Base-by-base conservation (phyloP, 108 stramenopile genomes). In the Licmophora abbreviata region DNA sequence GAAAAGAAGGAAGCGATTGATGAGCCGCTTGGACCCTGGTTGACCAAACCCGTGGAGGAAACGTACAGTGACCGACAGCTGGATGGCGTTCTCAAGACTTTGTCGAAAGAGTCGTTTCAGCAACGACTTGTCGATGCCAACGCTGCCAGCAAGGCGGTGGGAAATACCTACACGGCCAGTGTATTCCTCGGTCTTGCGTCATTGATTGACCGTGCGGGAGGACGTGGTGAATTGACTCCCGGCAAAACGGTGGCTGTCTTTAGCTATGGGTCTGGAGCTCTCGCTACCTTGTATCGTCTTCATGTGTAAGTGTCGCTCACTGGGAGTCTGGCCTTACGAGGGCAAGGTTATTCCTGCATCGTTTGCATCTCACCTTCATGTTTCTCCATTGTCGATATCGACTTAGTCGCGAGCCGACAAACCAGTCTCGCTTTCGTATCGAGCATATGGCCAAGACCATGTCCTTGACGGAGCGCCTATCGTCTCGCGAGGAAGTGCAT, bases 121-220 rank as follows among this genome's bases (percentile, higher is more conserved):
- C 35, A 65, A 55, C 65, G 74, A 34, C 43, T 92, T 17, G 44
- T 43, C 0, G 84, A 84, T 64, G 65, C 84, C 48, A 92, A 92
- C 58, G 54, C 58, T 33, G 77, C 78, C 10, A 85, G 83, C 33
- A 77, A 78, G 52, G 34, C 81, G 31, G 80, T 98, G 23, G 97
- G 97, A 28, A 99, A 99, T 74, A 96, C 94, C 7, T 99, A 99
- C 81, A 90, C 97, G 0, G 97, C 95, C 0, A 78, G 85, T 33
- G 92, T 99, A 15, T 96, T 94, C 64, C 61, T 92, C 5, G 94
- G 94, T 29, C 55, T 99, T 36, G 76, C 81, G 5, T 88, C 85
- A 37, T 55, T 98, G 15, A 58, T 97, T 18, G 89, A 87, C 56
- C 68, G 73, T 22, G 85, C 56, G 2, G 88, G 84, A 26, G 62